phyloP scores from a whole-genome alignment of 2,329 filamentous ascomycete species.

The Cladobotryum mycophilum region DNA sequence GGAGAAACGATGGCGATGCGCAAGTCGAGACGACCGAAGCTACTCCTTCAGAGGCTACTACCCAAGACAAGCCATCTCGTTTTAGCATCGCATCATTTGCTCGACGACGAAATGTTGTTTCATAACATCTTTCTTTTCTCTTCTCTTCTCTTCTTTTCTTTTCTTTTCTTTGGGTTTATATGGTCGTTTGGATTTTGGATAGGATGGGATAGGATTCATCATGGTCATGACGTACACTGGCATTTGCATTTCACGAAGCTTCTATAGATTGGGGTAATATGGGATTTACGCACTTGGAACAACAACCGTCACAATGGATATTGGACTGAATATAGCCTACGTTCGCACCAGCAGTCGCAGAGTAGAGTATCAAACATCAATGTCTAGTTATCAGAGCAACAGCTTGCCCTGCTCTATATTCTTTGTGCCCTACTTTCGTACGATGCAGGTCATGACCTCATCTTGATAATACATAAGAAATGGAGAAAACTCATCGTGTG shows the following conservation, averaged over 20 bases:
- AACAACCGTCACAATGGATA: too few relatives aligned
- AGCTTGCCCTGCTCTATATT: background rate
- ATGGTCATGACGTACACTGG: background rate
- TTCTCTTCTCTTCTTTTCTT: too few relatives aligned
- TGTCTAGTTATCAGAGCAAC: background rate
- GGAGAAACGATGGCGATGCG: background rate
- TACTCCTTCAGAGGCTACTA: constrained; percentile 1
- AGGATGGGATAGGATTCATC: background rate
- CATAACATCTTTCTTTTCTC: background rate
- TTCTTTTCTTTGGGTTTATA: background rate
- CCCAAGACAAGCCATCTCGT: background rate
- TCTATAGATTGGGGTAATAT: too few relatives aligned
- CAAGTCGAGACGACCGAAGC: background rate
- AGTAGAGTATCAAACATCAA: too few relatives aligned
- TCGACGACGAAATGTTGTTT: constrained; percentile 7
- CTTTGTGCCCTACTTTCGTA: background rate
- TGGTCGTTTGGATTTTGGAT: background rate
- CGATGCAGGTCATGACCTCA: background rate
- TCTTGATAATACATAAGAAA: background rate
- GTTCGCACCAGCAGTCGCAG: too few relatives aligned
- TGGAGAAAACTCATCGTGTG: background rate
- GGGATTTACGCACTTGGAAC: too few relatives aligned
- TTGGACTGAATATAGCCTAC: too few relatives aligned
- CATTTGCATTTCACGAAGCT: too few relatives aligned
- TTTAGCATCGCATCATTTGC: constrained; percentile 1